Conservation (phyloP, 345 rosid genomes). For the Alliaria petiolata region DNA sequence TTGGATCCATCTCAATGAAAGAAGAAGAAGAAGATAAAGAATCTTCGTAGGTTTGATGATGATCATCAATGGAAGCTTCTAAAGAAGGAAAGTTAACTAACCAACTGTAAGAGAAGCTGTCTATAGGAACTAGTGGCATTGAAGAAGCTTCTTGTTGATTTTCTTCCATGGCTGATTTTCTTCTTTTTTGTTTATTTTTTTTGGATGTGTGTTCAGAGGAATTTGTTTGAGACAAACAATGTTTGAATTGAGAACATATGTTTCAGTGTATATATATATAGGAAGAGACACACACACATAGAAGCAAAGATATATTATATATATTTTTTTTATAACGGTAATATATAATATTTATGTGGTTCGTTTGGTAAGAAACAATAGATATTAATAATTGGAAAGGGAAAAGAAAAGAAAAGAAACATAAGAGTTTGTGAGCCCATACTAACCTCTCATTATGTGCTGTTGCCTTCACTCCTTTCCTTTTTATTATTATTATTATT, state of each 20-base stretch:
- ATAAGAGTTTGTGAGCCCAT: slow-evolving; percentile 56
- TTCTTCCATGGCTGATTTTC: slow-evolving; percentile 25
- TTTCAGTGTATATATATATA: slow-evolving; percentile 32
- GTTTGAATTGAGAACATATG: slow-evolving; percentile 29
- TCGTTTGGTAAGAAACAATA: slow-evolving; percentile 62
- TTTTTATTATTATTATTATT: not conserved
- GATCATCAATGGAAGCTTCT: slow-evolving; percentile 47
- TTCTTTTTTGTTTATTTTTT: not conserved
- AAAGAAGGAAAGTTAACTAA: slow-evolving; percentile 67
- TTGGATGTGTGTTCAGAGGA: slow-evolving; percentile 9
- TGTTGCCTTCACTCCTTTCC: slow-evolving; percentile 34
- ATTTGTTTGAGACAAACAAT: slow-evolving; percentile 25
- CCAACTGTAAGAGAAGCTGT: slow-evolving; percentile 94
- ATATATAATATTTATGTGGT: slow-evolving; percentile 42
- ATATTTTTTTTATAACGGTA: slow-evolving; percentile 23
- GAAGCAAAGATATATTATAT: slow-evolving; percentile 27
- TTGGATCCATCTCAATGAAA: slow-evolving; percentile 97
- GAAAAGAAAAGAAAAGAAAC: slow-evolving; percentile 42
- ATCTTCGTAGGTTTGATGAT: slow-evolving; percentile 59
- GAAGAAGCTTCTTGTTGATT: slow-evolving; percentile 44
- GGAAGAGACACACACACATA: slow-evolving; percentile 32
- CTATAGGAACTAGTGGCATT: slow-evolving; percentile 72
- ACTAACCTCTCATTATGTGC: slow-evolving; percentile 43
- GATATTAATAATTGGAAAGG: slow-evolving; percentile 52
- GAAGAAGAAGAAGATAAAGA: slow-evolving; percentile 72